Evolutionary conservation across 2,329 filamentous ascomycete species (phyloP), one percentile per base, ranked within the genome.

Genomic region (Zarea fungicola): DNA sequence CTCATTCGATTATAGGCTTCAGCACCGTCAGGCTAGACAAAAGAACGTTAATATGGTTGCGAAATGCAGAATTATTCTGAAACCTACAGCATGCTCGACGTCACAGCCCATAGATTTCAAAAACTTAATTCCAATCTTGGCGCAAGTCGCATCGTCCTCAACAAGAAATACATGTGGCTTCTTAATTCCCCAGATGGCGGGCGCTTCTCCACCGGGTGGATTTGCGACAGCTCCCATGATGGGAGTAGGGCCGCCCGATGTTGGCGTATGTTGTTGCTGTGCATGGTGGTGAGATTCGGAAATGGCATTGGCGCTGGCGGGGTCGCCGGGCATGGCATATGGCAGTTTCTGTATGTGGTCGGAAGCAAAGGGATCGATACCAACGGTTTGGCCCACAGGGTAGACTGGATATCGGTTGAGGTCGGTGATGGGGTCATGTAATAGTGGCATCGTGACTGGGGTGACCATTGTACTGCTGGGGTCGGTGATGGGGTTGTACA

Each of bases 291-390:
- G 62, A 52, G 69, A 65, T 48, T 76, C 67, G 16, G 67, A 63
- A 42, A 70, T 63, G 57, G 61, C 54, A 23, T 55, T 52, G 35
- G 57, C 58, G 26, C 54, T 56, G 39, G 64, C 71, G 3, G 74
- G 70, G 43, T 76, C 74, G 50, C 86, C 89, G 3, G 87, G 76
- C 14, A 72, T 67, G 80, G 89, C 68, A 62, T 96, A 97, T 0
- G 91, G 89, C 49, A 96, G 95, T 63, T 95, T 96, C 70, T 92
- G 83, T 62, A 96, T 89, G 62, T 96, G 90, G 59, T 96, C 91
- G 58, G 88, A 86, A 62, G 92, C 91, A 77, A 95, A 93, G 1
- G 92, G 91, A 62, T 96, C 91, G 56, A 96, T 96, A 46, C 91
- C 91, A 56, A 95, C 88, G 1, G 85, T 93, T 55, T 90, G 83